Conservation (phyloP, 441 rosid genomes). For the Gossypium gossypioides region DNA sequence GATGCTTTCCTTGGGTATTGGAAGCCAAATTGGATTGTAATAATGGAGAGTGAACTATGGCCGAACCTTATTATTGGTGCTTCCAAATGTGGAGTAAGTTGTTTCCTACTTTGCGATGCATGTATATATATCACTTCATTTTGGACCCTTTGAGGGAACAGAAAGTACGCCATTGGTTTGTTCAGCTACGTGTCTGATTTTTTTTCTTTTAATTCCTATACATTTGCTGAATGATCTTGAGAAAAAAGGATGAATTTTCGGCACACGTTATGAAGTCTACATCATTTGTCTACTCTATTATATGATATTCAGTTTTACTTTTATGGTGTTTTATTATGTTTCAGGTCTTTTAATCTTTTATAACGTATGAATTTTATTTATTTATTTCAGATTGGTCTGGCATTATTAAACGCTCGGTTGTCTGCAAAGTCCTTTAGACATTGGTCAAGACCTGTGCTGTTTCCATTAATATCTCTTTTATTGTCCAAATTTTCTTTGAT, state of each 20-base stretch:
- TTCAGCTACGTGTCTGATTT: background rate
- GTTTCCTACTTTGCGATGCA: conserved; percentile 8
- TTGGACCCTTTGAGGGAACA: conserved; percentile 2
- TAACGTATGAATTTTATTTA: background rate
- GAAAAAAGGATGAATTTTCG: background rate
- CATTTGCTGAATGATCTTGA: background rate
- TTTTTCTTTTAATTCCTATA: background rate
- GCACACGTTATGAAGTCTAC: background rate
- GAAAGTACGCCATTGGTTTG: background rate
- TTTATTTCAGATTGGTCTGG: conserved; percentile 52
- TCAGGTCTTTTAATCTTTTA: background rate
- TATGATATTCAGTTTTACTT: background rate
- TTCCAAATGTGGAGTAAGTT: conserved; percentile 56
- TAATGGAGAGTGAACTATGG: conserved; percentile 89
- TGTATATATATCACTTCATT: background rate
- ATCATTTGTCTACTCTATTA: background rate
- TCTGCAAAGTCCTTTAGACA: conserved; percentile 54
- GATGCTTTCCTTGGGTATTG: conserved; percentile 65
- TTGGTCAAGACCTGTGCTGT: conserved; percentile 60
- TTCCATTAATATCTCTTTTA: conserved; percentile 61
- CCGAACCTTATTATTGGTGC: conserved; percentile 78
- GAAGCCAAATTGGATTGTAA: conserved; percentile 64
- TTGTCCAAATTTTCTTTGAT: conserved; percentile 78
- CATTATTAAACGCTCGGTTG: conserved; percentile 72
- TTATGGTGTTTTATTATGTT: background rate